Evolutionary conservation across 1,139 yeast species (phyloP).

Genomic region (Pichiaceae sp.): DNA sequence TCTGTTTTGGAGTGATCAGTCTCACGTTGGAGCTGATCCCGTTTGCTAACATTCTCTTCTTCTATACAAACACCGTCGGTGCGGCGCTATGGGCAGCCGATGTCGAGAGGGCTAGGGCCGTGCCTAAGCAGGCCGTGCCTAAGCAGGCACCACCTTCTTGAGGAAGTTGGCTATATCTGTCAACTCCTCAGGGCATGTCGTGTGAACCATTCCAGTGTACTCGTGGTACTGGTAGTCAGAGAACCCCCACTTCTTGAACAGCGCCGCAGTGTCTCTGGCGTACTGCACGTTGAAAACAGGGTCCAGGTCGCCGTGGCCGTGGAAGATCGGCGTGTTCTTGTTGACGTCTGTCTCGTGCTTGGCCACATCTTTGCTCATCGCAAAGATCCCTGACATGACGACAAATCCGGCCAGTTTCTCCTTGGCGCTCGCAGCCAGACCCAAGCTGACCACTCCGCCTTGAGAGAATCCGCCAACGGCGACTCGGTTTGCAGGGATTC

Average conservation of each 20-base stretch:
- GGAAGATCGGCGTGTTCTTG: conserved; percentile 66
- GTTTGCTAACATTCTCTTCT: conserved; percentile 47
- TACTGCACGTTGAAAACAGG: conserved; percentile 46
- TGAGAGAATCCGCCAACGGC: conserved; percentile 92
- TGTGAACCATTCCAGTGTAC: conserved; percentile 61
- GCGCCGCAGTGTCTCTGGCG: conserved; percentile 42
- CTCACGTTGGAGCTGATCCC: conserved; percentile 56
- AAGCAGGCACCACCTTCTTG: conserved; percentile 4
- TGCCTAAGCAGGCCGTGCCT: not conserved
- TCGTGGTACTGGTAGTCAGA: conserved; percentile 44
- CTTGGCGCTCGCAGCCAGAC: conserved; percentile 40
- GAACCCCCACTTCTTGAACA: conserved; percentile 41
- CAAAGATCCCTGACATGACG: conserved; percentile 74
- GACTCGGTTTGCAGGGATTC: conserved; percentile 64
- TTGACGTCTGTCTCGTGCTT: conserved; percentile 31
- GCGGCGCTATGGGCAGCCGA: conserved; percentile 64
- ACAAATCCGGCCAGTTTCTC: conserved; percentile 72
- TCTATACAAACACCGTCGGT: conserved; percentile 60
- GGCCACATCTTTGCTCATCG: conserved; percentile 39
- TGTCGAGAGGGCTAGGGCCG: conserved; percentile 16
- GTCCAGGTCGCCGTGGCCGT: conserved; percentile 82
- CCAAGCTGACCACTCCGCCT: conserved; percentile 79
- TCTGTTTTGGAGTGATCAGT: conserved; percentile 49
- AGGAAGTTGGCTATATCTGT: conserved; percentile 50
- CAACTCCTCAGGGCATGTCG: conserved; percentile 60